These are phyloP conservation scores for Sherardia arvensis DNA, from an alignment of 257 asterid species.

Conservation along the genomic window DNA sequence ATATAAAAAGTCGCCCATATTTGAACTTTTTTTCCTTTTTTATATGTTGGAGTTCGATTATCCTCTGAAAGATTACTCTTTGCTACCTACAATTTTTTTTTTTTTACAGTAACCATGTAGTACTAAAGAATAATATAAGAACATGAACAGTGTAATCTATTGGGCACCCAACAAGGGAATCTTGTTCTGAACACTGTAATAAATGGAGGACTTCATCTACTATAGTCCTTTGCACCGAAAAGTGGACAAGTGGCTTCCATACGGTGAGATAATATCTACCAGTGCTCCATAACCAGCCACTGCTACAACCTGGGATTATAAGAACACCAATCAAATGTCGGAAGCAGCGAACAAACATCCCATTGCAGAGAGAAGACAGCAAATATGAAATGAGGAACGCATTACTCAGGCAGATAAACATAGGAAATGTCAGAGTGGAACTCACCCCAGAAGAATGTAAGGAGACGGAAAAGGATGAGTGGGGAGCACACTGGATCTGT, in stretches of 20 bases:
- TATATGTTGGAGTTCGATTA: background rate
- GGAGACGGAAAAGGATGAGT: conserved; percentile 62
- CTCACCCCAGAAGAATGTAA: conserved; percentile 85
- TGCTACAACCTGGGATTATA: conserved; percentile 49
- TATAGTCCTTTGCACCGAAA: conserved; percentile 56
- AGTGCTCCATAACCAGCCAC: conserved; percentile 91
- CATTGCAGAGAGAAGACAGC: background rate
- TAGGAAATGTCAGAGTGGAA: background rate
- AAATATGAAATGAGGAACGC: background rate
- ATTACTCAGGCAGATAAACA: background rate
- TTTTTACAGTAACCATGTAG: background rate
- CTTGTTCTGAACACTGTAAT: background rate
- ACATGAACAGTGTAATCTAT: background rate
- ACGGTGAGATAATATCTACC: conserved; percentile 89
- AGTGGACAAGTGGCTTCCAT: conserved; percentile 83
- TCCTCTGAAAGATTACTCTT: background rate
- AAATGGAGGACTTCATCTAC: conserved; percentile 9
- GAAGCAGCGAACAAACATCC: background rate
- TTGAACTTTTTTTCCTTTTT: background rate
- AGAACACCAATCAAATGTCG: background rate
- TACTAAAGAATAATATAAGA: background rate
- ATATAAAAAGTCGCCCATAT: too few species aligned
- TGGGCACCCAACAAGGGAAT: background rate
- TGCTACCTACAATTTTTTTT: background rate
- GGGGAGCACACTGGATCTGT: conserved; percentile 84